phyloP scores from a whole-genome alignment of 352 stramenopile genomes.

The Globisporangium perplexum region DNA sequence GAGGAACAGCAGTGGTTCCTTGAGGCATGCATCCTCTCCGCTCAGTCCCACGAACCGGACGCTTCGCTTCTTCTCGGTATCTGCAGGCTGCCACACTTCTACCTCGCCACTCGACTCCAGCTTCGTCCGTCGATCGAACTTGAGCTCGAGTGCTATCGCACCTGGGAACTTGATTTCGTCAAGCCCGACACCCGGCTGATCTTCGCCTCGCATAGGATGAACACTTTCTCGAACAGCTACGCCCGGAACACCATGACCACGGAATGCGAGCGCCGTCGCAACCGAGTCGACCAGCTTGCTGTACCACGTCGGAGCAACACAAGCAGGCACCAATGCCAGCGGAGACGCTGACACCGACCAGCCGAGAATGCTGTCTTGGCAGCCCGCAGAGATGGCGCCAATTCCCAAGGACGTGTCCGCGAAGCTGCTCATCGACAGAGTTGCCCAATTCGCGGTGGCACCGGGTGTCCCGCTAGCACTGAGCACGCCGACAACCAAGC shows the following conservation, averaged over 20 bases:
- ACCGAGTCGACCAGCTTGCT: conserved; percentile 51
- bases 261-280: conserved; percentile 51
- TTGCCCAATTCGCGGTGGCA: neutral
- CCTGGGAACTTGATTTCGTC: conserved; percentile 33
- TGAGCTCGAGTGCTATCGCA: conserved; percentile 60
- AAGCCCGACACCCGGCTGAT: neutral
- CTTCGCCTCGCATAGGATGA: conserved; percentile 25
- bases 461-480: neutral
- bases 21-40: conserved; percentile 20
- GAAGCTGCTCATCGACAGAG: conserved; percentile 1
- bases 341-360: conserved; percentile 24
- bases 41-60: conserved; percentile 26
- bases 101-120: conserved; percentile 29
- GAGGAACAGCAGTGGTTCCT: conserved; percentile 35
- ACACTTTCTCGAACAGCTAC: conserved; percentile 46
- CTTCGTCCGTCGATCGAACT: conserved; percentile 53
- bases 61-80: neutral
- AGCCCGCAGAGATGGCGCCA: conserved; percentile 1
- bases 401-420: neutral
- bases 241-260: conserved; percentile 22
- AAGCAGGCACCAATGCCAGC: conserved; percentile 22
- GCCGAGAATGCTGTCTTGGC: conserved; percentile 1
- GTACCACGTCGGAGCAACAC: conserved; percentile 48
- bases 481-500: conserved; percentile 16
- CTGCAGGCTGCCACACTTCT: neutral